Base-by-base conservation (phyloP, 139 green algal species). In the Volvox africanus region DNA sequence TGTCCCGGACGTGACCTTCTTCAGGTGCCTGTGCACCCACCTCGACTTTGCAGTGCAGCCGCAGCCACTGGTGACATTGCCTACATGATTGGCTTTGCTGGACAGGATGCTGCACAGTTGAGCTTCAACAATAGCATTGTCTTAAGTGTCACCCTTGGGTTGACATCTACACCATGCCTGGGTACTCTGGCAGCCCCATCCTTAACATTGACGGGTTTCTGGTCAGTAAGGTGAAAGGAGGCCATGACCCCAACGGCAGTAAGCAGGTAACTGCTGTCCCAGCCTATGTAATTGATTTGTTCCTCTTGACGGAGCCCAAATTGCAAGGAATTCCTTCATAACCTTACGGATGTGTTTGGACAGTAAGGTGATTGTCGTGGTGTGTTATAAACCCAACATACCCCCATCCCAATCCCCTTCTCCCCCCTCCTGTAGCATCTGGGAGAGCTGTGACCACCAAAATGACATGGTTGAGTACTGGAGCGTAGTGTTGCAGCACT, bases 121-220 rank as follows among this genome's bases (percentile, higher is more conserved):
- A 71, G 50, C 55, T 73, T 71, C 50, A 71, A 73, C 5, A 86
- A 55, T 44, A 55, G 80, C 80, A 71, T n/a, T 44, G 80, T 86
- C 26, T 86, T 44, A 5, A 73, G 80, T n/a, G 50, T 71, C 13
- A 30, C 65, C 6, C 71, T 86, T 55, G 55, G 26, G 22, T 86
- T 26, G 55, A 86, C 80, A 86, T n/a, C 1, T 71, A 73, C 80
- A 44, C 80, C 26, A 44, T 71, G 80, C 44, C 80, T 1, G 80
- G 55, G 22, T 86, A 73, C 55, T 71, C 44, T n/a, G 80, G 80
- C 50, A 86, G 80, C 80, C 80, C 80, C 44, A 86, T 86, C 20
- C 24, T 86, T 13, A 73, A 86, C 80, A 44, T 86, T 6, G 80
- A 86, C 55, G 80, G 79, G 26, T 71, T 86, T 24, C 80, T 86